Evolutionary conservation across 352 stramenopile genomes (phyloP), one percentile per base, ranked within the genome.

Genomic region (Phytophthora lateralis): DNA sequence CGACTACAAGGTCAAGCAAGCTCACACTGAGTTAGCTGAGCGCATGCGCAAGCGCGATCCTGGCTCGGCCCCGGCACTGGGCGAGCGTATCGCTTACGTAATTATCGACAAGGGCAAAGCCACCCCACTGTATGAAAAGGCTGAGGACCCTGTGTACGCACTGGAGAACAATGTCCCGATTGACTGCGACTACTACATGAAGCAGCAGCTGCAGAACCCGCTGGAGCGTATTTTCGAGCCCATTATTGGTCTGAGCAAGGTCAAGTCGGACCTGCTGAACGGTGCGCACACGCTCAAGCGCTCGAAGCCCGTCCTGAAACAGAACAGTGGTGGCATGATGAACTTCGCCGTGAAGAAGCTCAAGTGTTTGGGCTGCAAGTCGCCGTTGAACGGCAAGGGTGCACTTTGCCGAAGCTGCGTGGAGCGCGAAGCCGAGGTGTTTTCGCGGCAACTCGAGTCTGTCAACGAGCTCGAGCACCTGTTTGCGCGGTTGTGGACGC

Each of bases 31-130:
- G 78, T 78, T 99, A 50, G 97, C 97, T 12, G 96, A 98, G 64
- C 89, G 97, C 34, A 99, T 99, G 97, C 91, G 95, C 38, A 98
- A 99, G 70, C 91, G 98, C 17, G 98, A 99, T 76, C 77, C 97
- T 12, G 97, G 97, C 29, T 98, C 93, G 2, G 98, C 97, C 20
- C 97, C 97, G 6, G 96, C 98, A 27, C 89, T 99, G 51, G 98
- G 98, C 45, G 98, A 99, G 76, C 97, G 98, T 61, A 98, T 99
- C 21, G 96, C 97, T 10, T 99, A 99, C 72, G 97, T 99, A 38
- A 99, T 99, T 63, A 97, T 99, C 51, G 95, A 98, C 65, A 98
- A 96, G 58, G 90, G 93, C 5, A 99, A 99, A 76, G 86, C 89
- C 27, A 93, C 93, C 8, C 90, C 93, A 30, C 95, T 97, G 39